Evolutionary conservation across 2,329 filamentous ascomycete genomes (phyloP).

Genomic region (Epichloe gansuensis): DNA sequence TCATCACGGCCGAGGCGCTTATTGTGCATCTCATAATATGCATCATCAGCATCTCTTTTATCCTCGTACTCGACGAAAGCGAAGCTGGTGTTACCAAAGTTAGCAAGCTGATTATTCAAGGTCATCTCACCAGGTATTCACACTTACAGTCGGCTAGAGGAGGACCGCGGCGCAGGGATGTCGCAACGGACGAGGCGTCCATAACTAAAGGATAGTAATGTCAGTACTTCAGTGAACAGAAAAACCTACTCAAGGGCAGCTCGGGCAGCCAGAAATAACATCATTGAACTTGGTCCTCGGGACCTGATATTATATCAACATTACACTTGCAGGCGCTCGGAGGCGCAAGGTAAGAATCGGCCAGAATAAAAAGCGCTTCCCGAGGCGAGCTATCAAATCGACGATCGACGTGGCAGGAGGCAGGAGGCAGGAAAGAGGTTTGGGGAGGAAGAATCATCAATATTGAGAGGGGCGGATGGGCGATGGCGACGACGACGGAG

Average conservation of each 20-base stretch:
- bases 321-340: slow-evolving; percentile 9
- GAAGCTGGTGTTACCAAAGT: slow-evolving; percentile 43
- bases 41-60: slow-evolving; percentile 94
- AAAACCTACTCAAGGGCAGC: slow-evolving; percentile 1
- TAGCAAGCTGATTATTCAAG: neutral
- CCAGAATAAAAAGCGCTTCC: slow-evolving; percentile 15
- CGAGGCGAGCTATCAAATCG: slow-evolving; percentile 16
- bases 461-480: slow-evolving; percentile 1
- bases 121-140: neutral
- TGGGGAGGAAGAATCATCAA: slow-evolving; percentile 5
- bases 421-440: slow-evolving; percentile 10
- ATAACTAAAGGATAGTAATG: slow-evolving; percentile 51
- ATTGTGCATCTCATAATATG: slow-evolving; percentile 99
- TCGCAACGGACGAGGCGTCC: slow-evolving; percentile 96
- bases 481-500: slow-evolving; percentile 7
- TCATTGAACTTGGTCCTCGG: slow-evolving; percentile 2
- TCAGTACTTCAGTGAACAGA: slow-evolving; percentile 6
- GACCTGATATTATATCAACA: slow-evolving; percentile 6
- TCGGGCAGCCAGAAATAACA: neutral
- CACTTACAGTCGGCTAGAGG: slow-evolving; percentile 87
- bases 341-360: slow-evolving; percentile 12
- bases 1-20: slow-evolving; percentile 96
- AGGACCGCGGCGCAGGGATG: slow-evolving; percentile 89
- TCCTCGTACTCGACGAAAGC: slow-evolving; percentile 99
- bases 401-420: slow-evolving; percentile 13